Evolutionary conservation across 805 yeast genomes (phyloP).

Genomic region (Debaryomyces castellii): DNA sequence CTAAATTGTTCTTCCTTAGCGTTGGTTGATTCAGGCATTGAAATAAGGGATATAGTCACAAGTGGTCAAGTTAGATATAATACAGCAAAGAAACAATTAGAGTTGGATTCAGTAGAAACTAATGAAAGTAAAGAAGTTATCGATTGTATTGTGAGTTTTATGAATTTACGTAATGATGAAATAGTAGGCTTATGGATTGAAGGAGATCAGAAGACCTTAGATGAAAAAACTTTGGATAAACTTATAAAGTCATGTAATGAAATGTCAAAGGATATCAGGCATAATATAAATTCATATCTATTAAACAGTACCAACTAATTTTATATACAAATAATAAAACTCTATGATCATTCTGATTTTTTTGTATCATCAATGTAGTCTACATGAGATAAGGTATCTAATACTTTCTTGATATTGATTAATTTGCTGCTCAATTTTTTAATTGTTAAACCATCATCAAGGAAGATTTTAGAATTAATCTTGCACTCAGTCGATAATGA

Average conservation of each 20-base stretch:
- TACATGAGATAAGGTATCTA: conserved; percentile 33
- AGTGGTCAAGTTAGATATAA: conserved; percentile 47
- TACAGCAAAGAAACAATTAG: conserved; percentile 8
- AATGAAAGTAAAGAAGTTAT: conserved; percentile 16
- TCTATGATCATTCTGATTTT: conserved; percentile 6
- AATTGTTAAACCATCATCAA: conserved; percentile 28
- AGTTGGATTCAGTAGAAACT: conserved; percentile 15
- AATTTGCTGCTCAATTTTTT: conserved; percentile 29
- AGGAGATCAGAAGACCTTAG: conserved; percentile 25
- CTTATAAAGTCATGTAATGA: conserved; percentile 45
- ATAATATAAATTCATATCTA: conserved; percentile 47
- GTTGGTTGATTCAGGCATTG: conserved; percentile 81
- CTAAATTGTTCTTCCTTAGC: conserved; percentile 71
- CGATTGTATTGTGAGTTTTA: conserved; percentile 49
- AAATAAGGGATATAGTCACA: conserved; percentile 73
- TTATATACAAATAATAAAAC: conserved; percentile 3
- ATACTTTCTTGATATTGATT: conserved; percentile 32
- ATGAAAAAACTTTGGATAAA: conserved; percentile 18
- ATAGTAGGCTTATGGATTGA: conserved; percentile 60
- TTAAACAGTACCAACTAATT: conserved; percentile 9
- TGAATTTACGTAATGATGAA: conserved; percentile 54
- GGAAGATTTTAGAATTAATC: conserved; percentile 38
- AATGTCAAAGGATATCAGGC: conserved; percentile 43
- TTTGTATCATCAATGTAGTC: conserved; percentile 9
- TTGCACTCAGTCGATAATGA: conserved; percentile 35